A percentile compares a stretch with the other conserved stretches of the same genome.
Conservation (phyloP, 75 land plant species). For the Selaginella tamariscina region DNA sequence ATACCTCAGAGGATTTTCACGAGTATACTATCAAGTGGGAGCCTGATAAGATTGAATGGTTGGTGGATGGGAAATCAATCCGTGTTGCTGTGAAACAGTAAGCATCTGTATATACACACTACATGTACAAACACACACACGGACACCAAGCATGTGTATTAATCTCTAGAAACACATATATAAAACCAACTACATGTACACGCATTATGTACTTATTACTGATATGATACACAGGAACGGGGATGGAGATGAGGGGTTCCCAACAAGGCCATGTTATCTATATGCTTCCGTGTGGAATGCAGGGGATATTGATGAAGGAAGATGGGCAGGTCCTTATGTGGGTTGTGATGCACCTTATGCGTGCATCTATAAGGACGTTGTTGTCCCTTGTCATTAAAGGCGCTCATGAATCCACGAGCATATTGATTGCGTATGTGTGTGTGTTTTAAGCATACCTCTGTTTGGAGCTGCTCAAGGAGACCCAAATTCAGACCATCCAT, state of each 20-base stretch:
- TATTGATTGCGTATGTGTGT: too few species aligned
- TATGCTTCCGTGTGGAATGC: slow-evolving; percentile 77
- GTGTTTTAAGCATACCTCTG: too few species aligned
- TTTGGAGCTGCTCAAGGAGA: too few species aligned
- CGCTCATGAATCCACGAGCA: too few species aligned
- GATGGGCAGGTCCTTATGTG: slow-evolving; percentile 41
- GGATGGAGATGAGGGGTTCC: slow-evolving; percentile 31
- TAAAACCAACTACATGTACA: too few species aligned
- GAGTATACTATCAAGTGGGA: slow-evolving; percentile 46
- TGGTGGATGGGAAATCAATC: slow-evolving; percentile 37
- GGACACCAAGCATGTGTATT: too few species aligned
- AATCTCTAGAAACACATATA: too few species aligned
- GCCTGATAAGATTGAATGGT: slow-evolving; percentile 36
- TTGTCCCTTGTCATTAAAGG: slow-evolving; percentile 24
- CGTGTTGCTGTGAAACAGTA: slow-evolving; percentile 21
- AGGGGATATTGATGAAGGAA: slow-evolving; percentile 44
- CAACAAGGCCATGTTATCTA: slow-evolving; percentile 44
- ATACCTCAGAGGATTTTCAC: slow-evolving; percentile 46
- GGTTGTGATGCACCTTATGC: slow-evolving; percentile 51
- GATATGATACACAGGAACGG: too few species aligned
- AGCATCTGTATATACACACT: too few species aligned
- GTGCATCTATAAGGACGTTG: slow-evolving; percentile 46
- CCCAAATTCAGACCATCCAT: too few species aligned
- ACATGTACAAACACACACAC: too few species aligned
- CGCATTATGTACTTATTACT: too few species aligned